Evolutionary conservation across 805 yeast species (phyloP), one percentile per base, ranked within the genome.

Genomic region (Lipomyces starkeyi): DNA sequence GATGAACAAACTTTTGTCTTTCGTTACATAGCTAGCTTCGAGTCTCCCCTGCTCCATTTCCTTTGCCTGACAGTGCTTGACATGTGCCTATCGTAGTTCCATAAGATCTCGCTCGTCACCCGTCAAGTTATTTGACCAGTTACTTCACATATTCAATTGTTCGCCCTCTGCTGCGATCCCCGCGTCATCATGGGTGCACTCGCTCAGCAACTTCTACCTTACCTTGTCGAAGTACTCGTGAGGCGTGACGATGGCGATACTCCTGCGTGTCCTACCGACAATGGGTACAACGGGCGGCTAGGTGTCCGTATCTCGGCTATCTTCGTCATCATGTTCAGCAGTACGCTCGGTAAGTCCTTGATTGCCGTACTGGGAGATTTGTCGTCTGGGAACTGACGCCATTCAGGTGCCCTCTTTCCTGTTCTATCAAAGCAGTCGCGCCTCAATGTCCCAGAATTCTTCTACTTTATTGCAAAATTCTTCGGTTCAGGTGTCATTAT

Each of bases 401-500:
- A n/a, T 9, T 17, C 32, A 61, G 76, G 75, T 22, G 80, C 83
- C 73, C 84, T 69, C 64, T 87, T 77, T 87, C 91, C 73, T 69
- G 80, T 74, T 29, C 74, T 76, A 8, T 74, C 81, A 20, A 63
- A 67, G 56, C 68, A 70, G 59, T 54, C 73, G 14, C 62, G 62
- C 6, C 22, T 64, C 25, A 40, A 43, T 14, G 66, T 70, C 14
- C 72, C 69, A 2, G 67, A 70, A 17, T 54, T 61, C 55, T 40
- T 65, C 56, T 72, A 69, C 66, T 62, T 72, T 49, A 37, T 71
- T 35, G 70, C 71, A 29, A 70, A 71, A 53, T 74, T 73, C 66
- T 74, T 74, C 61, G 94, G 94, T 73, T 84, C 91, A 3, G 94
- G 94, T 62, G 93, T 89, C 58, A 89, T 89, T 73, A 81, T 89